Conservation (phyloP, 2,329 filamentous ascomycete species). For the Colletotrichum tropicale region DNA sequence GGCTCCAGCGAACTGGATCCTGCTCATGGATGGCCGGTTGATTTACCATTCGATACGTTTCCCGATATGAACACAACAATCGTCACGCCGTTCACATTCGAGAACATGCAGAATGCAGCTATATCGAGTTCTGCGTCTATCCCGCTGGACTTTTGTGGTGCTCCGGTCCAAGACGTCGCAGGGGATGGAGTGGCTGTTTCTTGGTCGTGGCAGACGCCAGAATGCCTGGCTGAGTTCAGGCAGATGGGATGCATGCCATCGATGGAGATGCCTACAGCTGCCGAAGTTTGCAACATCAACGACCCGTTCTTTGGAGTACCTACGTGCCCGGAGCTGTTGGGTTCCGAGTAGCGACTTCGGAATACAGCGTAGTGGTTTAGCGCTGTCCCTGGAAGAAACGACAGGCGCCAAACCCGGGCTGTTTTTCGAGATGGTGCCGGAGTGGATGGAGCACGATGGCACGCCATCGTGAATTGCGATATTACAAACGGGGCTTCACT, state of each 20-base stretch:
- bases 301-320: neutral
- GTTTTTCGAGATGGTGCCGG: too few relatives aligned
- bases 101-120: neutral
- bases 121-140: neutral
- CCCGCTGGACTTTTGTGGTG: neutral
- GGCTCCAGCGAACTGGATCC: neutral
- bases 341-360: fast-evolving
- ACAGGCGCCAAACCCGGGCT: too few relatives aligned
- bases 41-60: fast-evolving
- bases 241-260: neutral
- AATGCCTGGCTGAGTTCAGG: neutral
- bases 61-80: fast-evolving
- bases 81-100: neutral
- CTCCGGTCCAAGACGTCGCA: neutral
- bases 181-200: neutral
- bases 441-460: too few relatives aligned
- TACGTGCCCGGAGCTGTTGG: neutral
- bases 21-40: neutral
- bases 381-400: too few relatives aligned
- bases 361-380: neutral
- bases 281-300: neutral
- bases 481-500: fast-evolving
- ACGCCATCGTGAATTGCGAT: neutral
- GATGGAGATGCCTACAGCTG: neutral
- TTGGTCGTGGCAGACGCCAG: neutral